Evolutionary conservation across 352 stramenopile genomes (phyloP), one percentile per base, ranked within the genome.

Genomic region (Blastocystis sp.): DNA sequence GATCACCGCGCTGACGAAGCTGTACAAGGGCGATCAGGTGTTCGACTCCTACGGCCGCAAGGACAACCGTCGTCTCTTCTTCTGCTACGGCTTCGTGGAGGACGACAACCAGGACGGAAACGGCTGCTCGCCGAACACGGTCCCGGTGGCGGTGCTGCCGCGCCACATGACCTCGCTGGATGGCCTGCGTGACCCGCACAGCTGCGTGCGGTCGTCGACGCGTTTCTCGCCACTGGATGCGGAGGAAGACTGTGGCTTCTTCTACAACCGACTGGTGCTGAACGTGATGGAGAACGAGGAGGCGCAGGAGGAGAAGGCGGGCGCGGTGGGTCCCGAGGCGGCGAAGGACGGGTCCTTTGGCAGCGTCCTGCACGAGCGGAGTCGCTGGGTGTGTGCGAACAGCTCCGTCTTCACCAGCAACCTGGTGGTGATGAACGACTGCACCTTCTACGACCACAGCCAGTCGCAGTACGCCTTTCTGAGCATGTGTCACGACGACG

Each of bases 1-100:
- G 36, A 94, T 95, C 87, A 95, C 92, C 71, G 93, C 92, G 38
- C 89, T 95, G 8, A 90, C 21, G 18, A 42, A 38, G 14, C 32
- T 86, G 7, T 29, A 53, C 27, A 53, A 67, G 29, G 77, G 77
- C 7, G 63, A 78, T 49, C 77, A 87, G 67, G 69, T 87, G 6
- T 46, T 71, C 27, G 84, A 87, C 44, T 86, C 65, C 27, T 87
- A 87, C 42, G 84, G 84, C 18, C 2, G 63, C 16, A 87, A 76
- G 34, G 59, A 81, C 59, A 87, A 87, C 27, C 65, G 73, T 49
- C 54, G 79, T 7, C 46, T 87, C 6, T 65, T 87, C 24, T 54
- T 87, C 40, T 81, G 49, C 49, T 87, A 87, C 56, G 84, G 84
- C 32, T 87, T 87, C 46, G 65, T 81, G 8, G 53, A 87, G 61